A percentile compares a stretch with the other conserved stretches of the same genome.
These are phyloP conservation scores for Nakazawaea wyomingensis DNA, from an alignment of 805 yeast genomes.

Conservation along the genomic window DNA sequence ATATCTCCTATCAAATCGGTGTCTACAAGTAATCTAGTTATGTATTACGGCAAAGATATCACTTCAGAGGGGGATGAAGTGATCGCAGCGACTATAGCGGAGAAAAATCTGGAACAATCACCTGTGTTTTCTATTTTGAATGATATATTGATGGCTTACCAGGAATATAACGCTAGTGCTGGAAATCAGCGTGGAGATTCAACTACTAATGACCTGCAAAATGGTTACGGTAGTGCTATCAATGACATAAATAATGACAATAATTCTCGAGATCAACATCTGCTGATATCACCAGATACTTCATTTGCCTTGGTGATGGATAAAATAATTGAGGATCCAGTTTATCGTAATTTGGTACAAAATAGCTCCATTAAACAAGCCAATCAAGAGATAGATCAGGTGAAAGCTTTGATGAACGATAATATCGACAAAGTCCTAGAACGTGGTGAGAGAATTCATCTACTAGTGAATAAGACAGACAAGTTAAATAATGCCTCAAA, in stretches of 20 bases:
- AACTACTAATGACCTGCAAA: not conserved
- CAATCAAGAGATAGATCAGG: slow-evolving; percentile 56
- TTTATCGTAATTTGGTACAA: slow-evolving; percentile 24
- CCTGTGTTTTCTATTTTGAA: slow-evolving; percentile 44
- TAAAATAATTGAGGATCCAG: slow-evolving; percentile 46
- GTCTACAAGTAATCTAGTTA: slow-evolving; percentile 23
- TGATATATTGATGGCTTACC: slow-evolving; percentile 45
- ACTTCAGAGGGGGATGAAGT: slow-evolving; percentile 42
- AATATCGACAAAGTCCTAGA: slow-evolving; percentile 67
- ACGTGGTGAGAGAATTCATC: slow-evolving; percentile 72
- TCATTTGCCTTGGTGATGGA: slow-evolving; percentile 48
- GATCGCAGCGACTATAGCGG: slow-evolving; percentile 45
- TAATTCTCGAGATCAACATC: no score
- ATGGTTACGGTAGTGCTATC: not conserved
- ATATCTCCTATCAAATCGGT: slow-evolving; percentile 26
- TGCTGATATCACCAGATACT: no score
- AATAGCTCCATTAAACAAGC: slow-evolving; percentile 28
- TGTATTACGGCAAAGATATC: slow-evolving; percentile 46
- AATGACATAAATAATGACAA: slow-evolving; percentile 5
- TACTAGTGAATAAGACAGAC: slow-evolving; percentile 75
- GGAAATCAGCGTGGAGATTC: no score
- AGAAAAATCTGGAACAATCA: slow-evolving; percentile 37
- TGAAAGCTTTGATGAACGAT: slow-evolving; percentile 63
- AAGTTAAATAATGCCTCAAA: slow-evolving; percentile 60
- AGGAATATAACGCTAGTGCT: slow-evolving; percentile 18